Percentiles rank a stretch among this genome's conserved stretches.
Conservation (phyloP, 441 rosid genomes). For the Populus hybrid region DNA sequence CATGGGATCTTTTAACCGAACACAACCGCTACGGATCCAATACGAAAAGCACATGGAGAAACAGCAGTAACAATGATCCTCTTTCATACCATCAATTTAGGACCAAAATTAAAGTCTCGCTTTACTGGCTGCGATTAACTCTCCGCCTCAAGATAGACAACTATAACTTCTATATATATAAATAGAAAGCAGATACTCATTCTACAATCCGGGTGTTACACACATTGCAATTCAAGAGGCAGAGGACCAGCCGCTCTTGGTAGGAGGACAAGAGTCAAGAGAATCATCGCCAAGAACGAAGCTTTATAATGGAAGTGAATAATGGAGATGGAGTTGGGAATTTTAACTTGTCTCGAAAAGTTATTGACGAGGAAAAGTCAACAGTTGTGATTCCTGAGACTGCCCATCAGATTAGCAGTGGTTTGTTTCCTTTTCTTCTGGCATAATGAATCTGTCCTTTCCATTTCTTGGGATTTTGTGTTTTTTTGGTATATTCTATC, state of each 20-base stretch:
- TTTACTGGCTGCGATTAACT: background rate
- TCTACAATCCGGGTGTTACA: background rate
- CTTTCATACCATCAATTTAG: background rate
- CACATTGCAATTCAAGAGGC: slow-evolving; percentile 14
- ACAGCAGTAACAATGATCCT: background rate
- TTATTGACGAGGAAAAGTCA: slow-evolving; percentile 26
- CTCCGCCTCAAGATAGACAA: background rate
- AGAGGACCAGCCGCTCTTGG: slow-evolving; percentile 34
- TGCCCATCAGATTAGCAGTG: slow-evolving; percentile 86
- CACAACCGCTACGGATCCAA: background rate
- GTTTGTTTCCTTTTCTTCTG: slow-evolving; percentile 28
- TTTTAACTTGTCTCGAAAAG: slow-evolving; percentile 8
- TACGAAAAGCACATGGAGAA: background rate
- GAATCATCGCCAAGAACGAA: background rate
- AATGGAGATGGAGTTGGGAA: slow-evolving; percentile 24
- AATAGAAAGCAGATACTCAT: background rate
- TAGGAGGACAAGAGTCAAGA: background rate
- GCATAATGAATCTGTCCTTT: background rate
- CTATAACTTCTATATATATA: background rate
- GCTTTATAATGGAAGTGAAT: slow-evolving; percentile 8
- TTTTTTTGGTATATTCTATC: background rate
- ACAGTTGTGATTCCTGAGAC: slow-evolving; percentile 63
- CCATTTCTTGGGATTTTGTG: background rate
- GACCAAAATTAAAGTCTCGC: background rate
- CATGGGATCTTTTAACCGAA: background rate